Base-by-base conservation (phyloP, 2,329 filamentous ascomycete species). In the Leptographium wingfieldii region DNA sequence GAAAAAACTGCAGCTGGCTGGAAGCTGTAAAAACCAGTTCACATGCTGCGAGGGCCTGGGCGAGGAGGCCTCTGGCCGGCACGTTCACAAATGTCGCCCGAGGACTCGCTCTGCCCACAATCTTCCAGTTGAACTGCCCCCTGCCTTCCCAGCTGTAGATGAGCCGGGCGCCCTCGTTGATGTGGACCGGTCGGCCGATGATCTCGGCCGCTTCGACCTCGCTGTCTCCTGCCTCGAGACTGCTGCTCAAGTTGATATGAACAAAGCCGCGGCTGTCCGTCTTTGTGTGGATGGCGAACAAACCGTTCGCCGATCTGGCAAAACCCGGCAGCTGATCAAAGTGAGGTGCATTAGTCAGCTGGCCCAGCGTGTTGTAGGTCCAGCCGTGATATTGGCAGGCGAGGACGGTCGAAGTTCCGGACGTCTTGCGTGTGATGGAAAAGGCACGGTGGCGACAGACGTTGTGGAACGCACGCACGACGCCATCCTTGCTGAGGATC, bases 351-450 rank as follows among this genome's bases (percentile, higher is more conserved):
- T 46, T 57, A 1, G 38, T 55, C 9, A 60, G 55, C 22, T 60
- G 55, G 19, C 59, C 59, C 0, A 57, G 49, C 5, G 59, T 49
- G 40, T 60, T 60, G 59, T 60, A 60, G 51, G 31, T 56, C 59
- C 59, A 60, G 19, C 59, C 59, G 27, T 60, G 59, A 19, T 60
- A 60, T n/a, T 57, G 59, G 38, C 59, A 60, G 40, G 49, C 55
- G 7, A 60, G 29, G 1, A 60, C 40, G 19, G n/a, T 38, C 3
- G 59, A 19, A 1, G 38, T 16, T 5, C 59, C 59, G 1, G 59
- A 27, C 5, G 55, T n/a, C 51, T 60, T 60, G 25, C n/a, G 25
- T 0, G 55, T n/a, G 2, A 60, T 40, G 6, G 59, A 49, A 48
- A 46, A 60, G 3, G 59, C 59, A 3, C 59, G 59, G 40, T 60